Evolutionary conservation across 2,329 filamentous ascomycete genomes (phyloP).

Genomic region (Beauveria sp.): DNA sequence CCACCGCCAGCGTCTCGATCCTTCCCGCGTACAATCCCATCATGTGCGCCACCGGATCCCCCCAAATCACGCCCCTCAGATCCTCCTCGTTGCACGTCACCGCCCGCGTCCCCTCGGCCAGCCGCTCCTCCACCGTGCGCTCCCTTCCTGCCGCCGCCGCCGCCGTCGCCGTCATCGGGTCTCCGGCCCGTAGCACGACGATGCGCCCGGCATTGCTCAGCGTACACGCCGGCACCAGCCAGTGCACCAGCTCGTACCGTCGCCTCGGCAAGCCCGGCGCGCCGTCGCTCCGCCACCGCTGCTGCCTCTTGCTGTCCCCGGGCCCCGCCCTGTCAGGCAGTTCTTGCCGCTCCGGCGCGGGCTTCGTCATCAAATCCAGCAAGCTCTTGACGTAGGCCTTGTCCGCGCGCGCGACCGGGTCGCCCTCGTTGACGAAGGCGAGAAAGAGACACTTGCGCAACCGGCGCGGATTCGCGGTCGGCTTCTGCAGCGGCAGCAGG

Average conservation of each 20-base stretch:
- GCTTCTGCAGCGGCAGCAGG: constrained; percentile 59
- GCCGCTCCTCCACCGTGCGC: constrained; percentile 41
- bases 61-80: constrained; percentile 66
- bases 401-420: constrained; percentile 71
- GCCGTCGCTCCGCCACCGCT: neutral
- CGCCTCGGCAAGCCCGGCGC: constrained; percentile 4
- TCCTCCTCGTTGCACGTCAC: constrained; percentile 61
- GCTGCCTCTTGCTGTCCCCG: neutral
- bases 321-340: constrained; percentile 30
- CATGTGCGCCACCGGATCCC: constrained; percentile 70
- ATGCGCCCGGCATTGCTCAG: constrained; percentile 65
- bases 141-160: constrained; percentile 20
- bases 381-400: constrained; percentile 67
- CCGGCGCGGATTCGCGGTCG: constrained; percentile 30
- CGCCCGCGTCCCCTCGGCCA: constrained; percentile 58
- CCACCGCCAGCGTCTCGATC: constrained; percentile 63
- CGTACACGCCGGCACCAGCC: constrained; percentile 58
- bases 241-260: constrained; percentile 32
- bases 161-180: constrained; percentile 24
- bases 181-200: constrained; percentile 54
- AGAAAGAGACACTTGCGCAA: constrained; percentile 65
- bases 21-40: constrained; percentile 71
- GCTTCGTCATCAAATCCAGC: constrained; percentile 60
- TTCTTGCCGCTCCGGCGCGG: constrained; percentile 37
- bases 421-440: constrained; percentile 78